Evolutionary conservation across 2,329 filamentous ascomycete genomes (phyloP).

Genomic region (Anisogramma anomala): DNA sequence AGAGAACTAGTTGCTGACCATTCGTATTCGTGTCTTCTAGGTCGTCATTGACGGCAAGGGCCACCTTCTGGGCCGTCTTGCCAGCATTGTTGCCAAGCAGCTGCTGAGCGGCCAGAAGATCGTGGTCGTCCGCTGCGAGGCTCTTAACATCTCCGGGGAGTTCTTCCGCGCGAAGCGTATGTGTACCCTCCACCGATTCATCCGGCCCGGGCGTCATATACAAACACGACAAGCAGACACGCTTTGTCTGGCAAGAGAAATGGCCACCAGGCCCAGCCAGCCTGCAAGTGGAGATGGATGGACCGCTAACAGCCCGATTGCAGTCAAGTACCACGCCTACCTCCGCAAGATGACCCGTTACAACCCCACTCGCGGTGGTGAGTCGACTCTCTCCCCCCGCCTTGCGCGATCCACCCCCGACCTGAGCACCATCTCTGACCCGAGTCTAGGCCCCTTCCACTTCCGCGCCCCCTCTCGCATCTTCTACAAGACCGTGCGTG

Average conservation of each 20-base stretch:
- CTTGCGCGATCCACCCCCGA: slow-evolving; percentile 15
- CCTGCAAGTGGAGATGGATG: not conserved
- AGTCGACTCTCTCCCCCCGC: slow-evolving; percentile 28
- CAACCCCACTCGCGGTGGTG: slow-evolving; percentile 98
- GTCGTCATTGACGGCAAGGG: slow-evolving; percentile 99
- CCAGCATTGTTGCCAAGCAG: slow-evolving; percentile 97
- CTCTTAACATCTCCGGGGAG: slow-evolving; percentile 99
- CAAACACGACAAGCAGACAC: not conserved
- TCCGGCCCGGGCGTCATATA: not conserved
- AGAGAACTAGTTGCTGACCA: slow-evolving; percentile 6
- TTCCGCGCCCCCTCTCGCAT: slow-evolving; percentile 98
- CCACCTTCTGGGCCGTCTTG: slow-evolving; percentile 97
- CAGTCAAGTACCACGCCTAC: slow-evolving; percentile 99
- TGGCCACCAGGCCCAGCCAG: not conserved
- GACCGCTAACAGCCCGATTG: slow-evolving; percentile 39
- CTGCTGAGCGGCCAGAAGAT: slow-evolving; percentile 99
- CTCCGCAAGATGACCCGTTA: slow-evolving; percentile 99
- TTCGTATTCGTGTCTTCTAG: slow-evolving; percentile 34
- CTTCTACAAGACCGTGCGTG: slow-evolving; percentile 99
- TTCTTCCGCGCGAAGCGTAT: slow-evolving; percentile 99
- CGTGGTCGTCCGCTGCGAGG: slow-evolving; percentile 96
- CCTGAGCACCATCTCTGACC: slow-evolving; percentile 35
- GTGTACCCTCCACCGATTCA: slow-evolving; percentile 33
- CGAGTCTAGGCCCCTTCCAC: slow-evolving; percentile 79
- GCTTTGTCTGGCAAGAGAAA: not conserved